These are phyloP conservation scores for Ustilago hordei DNA, from an alignment of 1,284 basidiomycete genomes.

Conservation along the genomic window DNA sequence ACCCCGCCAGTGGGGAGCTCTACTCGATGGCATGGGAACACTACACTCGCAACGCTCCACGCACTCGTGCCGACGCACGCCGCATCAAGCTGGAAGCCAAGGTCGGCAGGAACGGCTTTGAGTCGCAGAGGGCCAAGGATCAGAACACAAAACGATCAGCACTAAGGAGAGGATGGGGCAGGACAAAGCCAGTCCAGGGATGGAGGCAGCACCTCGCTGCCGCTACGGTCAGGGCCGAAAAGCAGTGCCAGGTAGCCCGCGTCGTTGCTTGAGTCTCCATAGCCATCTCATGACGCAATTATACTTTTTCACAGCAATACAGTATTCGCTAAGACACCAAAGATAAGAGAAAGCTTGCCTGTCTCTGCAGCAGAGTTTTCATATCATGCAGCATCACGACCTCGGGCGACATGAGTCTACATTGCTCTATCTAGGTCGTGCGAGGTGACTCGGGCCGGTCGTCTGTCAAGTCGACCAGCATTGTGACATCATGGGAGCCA, in stretches of 20 bases:
- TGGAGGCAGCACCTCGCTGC: slow-evolving; percentile 45
- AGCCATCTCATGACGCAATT: neutral
- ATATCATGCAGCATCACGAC: neutral
- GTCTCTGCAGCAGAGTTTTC: no score
- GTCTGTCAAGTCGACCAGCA: slow-evolving; percentile 4
- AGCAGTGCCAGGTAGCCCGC: neutral
- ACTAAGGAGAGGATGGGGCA: slow-evolving; percentile 59
- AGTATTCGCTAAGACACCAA: neutral
- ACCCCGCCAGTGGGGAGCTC: slow-evolving; percentile 64
- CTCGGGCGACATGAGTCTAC: neutral
- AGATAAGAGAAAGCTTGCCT: neutral
- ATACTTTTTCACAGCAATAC: slow-evolving; percentile 1
- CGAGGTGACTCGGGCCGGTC: slow-evolving; percentile 4
- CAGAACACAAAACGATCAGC: slow-evolving; percentile 50
- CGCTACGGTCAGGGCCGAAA: slow-evolving; percentile 16
- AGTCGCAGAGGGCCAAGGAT: slow-evolving; percentile 56
- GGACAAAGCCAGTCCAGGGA: slow-evolving; percentile 44
- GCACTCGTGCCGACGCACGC: slow-evolving; percentile 62
- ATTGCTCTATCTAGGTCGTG: neutral
- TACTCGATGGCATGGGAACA: slow-evolving; percentile 68
- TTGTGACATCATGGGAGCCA: neutral
- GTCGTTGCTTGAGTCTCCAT: slow-evolving; percentile 21
- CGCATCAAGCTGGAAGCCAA: slow-evolving; percentile 57
- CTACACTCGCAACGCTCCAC: slow-evolving; percentile 64
- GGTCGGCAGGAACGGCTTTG: slow-evolving; percentile 58